Evolutionary conservation across 106 monocot genomes (phyloP), one percentile per base, ranked within the genome.

Genomic region (Acorus calamus): DNA sequence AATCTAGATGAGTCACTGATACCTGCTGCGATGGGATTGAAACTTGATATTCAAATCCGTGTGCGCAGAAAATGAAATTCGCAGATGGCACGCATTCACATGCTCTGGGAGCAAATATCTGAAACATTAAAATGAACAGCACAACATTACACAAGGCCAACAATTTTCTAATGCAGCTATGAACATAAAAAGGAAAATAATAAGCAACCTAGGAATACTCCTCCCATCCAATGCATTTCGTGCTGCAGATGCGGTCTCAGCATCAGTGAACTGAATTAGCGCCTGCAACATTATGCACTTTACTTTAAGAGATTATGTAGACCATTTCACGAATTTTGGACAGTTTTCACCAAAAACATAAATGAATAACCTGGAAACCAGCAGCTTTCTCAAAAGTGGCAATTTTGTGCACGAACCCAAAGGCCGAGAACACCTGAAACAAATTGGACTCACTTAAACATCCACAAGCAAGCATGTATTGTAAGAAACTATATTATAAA

Each of bases 1-100:
- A 62, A 6, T 45, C 8, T 11, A 0, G 14, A 1, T n/a, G 0
- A 63, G 56, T 52, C 50, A 6, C n/a, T 6, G 6, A 47, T 80
- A 98, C 96, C 96, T 91, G 88, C 96, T 98, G 43, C 91, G 82
- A 75, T 98, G 91, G 14, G 91, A 91, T 65, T 98, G 96, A 77
- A 98, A 98, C 70, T 98, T 98, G 59, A 98, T 92, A 65, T 88
- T 98, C 69, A 98, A 70, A 80, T 98, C 96, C 59, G 83, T 98
- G 55, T 98, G 96, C n/a, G 91, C 96, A 13, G 96, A 98, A 70
- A 75, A 98, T 3, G 84, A 80, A 44, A 98, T 98, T 13, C 91
- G 91, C 76, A 98, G 46, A 69, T 87, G 83, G 68, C 96, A 98
- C 5, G 90, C 66, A 8, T 47, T 58, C 14, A 98, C 75, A 75